Conservation (phyloP, 805 yeast species). For the Priceomyces melissophilus region DNA sequence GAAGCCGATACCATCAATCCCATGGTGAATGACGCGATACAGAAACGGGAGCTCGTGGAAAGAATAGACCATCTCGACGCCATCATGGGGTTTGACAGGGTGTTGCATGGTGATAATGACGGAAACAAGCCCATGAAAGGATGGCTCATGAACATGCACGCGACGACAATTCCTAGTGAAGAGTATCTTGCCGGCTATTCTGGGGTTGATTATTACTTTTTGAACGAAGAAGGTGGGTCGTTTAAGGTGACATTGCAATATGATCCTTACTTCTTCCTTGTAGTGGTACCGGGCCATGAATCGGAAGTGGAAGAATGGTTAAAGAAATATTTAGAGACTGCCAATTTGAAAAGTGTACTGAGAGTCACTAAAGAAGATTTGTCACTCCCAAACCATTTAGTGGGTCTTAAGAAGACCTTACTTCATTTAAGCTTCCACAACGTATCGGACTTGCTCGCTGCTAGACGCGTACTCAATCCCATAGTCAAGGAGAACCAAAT, state of each 20-base stretch:
- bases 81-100: constrained; percentile 84
- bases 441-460: constrained; percentile 67
- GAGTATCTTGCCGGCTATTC: constrained; percentile 65
- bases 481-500: constrained; percentile 64
- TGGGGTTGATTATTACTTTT: constrained; percentile 90
- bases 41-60: constrained; percentile 51
- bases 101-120: constrained; percentile 62
- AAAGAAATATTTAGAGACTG: constrained; percentile 61
- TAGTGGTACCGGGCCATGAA: constrained; percentile 58
- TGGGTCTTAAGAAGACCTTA: constrained; percentile 66
- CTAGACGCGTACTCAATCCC: constrained; percentile 67
- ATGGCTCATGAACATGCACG: constrained; percentile 94
- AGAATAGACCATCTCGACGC: constrained; percentile 69
- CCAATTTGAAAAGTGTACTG: constrained; percentile 50
- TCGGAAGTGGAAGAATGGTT: constrained; percentile 84
- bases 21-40: constrained; percentile 34
- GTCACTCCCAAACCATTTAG: constrained; percentile 76
- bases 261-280: constrained; percentile 83
- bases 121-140: constrained; percentile 57
- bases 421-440: constrained; percentile 73
- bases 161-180: constrained; percentile 64
- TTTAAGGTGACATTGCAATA: constrained; percentile 81
- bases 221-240: constrained; percentile 95
- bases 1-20: constrained; percentile 27
- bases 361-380: constrained; percentile 75